A percentile compares a stretch with the other conserved stretches of the same genome.
phyloP scores from a whole-genome alignment of 2,329 filamentous ascomycete species.

The Aspergillus versicolor region DNA sequence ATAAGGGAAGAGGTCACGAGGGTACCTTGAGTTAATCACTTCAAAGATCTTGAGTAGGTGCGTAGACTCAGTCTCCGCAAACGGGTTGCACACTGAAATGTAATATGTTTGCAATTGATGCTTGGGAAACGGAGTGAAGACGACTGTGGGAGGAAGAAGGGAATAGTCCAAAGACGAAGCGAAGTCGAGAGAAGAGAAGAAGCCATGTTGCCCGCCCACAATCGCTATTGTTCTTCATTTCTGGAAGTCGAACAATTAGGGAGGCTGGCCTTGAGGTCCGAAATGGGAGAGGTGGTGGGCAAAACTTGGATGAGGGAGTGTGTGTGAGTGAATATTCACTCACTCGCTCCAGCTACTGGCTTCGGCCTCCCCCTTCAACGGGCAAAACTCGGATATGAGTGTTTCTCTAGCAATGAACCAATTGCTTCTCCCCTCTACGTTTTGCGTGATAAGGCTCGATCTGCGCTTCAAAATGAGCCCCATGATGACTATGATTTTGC shows the following conservation, averaged over 20 bases:
- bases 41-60: background rate
- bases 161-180: background rate
- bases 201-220: background rate
- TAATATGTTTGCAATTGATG: background rate
- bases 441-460: background rate
- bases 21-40: background rate
- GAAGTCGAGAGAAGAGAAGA: background rate
- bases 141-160: background rate
- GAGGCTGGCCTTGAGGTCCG: slow-evolving; percentile 18
- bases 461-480: slow-evolving; percentile 2
- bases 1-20: background rate
- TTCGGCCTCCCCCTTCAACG: background rate
- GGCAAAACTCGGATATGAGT: background rate
- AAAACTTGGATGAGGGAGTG: background rate
- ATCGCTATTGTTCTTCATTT: slow-evolving; percentile 9
- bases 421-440: background rate
- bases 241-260: slow-evolving; percentile 10
- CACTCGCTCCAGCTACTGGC: background rate
- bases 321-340: slow-evolving; percentile 10
- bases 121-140: background rate
- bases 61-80: background rate
- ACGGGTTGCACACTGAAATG: background rate
- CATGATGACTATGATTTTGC: background rate
- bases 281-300: background rate
- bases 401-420: no score